A percentile compares a stretch with the other conserved stretches of the same genome.
These are phyloP conservation scores for Fusarium austroafricanum DNA, from an alignment of 2,329 filamentous ascomycete genomes.

Conservation along the genomic window DNA sequence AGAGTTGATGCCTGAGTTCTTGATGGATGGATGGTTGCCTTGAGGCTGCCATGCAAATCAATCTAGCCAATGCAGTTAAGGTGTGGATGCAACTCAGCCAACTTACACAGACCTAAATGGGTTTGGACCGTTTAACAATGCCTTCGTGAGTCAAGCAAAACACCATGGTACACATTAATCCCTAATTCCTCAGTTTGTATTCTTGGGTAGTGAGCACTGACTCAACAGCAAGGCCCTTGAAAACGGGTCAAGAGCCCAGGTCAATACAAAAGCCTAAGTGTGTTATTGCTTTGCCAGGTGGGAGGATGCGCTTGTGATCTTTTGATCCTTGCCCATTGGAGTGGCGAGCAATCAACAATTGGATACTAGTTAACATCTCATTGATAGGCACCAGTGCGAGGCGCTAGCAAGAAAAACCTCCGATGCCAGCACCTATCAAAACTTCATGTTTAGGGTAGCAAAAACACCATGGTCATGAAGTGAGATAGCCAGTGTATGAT, in stretches of 20 bases:
- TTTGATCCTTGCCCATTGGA: not conserved
- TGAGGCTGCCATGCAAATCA: slow-evolving; percentile 32
- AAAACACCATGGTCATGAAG: not conserved
- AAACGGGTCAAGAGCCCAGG: not conserved
- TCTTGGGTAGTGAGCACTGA: not conserved
- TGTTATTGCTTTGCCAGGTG: not conserved
- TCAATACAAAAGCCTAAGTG: not conserved
- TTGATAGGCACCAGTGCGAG: not conserved
- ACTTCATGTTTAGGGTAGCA: not conserved
- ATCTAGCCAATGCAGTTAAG: not conserved
- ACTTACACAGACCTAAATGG: too few relatives aligned
- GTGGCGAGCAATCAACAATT: not conserved
- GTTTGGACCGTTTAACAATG: too few relatives aligned
- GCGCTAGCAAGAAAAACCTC: slow-evolving; percentile 1
- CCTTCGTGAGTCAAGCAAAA: slow-evolving; percentile 4
- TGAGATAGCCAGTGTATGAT: too few relatives aligned
- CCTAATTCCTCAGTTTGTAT: not conserved
- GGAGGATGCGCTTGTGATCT: not conserved
- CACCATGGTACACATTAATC: not conserved
- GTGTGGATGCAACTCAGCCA: slow-evolving; percentile 10
- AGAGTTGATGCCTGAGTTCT: slow-evolving; percentile 29
- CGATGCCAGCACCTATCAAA: not conserved
- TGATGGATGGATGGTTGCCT: slow-evolving; percentile 30
- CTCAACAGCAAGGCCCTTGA: not conserved
- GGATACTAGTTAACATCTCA: not conserved